phyloP scores from a whole-genome alignment of 768 basidiomycete genomes.

The Chalciporus piperatus region DNA sequence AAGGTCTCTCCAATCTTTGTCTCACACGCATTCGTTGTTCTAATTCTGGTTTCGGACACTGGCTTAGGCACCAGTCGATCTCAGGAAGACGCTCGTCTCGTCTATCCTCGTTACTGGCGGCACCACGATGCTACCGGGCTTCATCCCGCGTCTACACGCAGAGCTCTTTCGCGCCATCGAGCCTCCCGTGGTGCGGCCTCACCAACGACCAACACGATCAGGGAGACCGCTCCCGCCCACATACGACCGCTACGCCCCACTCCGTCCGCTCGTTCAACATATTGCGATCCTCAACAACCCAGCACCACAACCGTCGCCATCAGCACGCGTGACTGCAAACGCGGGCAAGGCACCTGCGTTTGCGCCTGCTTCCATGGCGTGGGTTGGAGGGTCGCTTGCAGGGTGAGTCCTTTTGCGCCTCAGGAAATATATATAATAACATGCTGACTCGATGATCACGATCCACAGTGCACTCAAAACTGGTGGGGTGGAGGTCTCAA shows the following conservation, averaged over 20 bases:
- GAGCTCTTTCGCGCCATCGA: conserved; percentile 68
- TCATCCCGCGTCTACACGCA: conserved; percentile 82
- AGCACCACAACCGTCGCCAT: conserved; percentile 48
- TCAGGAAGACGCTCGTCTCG: conserved; percentile 78
- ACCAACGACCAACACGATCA: conserved; percentile 34
- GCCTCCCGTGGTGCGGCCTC: conserved; percentile 33
- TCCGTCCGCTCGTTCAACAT: conserved; percentile 69
- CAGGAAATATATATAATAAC: background rate
- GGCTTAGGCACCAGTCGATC: conserved; percentile 79
- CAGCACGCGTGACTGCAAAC: conserved; percentile 53
- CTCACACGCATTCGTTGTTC: background rate
- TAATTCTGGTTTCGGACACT: background rate
- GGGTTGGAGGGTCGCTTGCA: conserved; percentile 93
- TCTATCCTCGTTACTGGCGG: conserved; percentile 88
- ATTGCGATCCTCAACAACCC: conserved; percentile 88
- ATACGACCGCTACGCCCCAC: conserved; percentile 72
- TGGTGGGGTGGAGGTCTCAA: conserved; percentile 74
- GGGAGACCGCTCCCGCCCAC: conserved; percentile 41
- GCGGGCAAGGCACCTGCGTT: conserved; percentile 89
- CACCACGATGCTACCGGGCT: conserved; percentile 88
- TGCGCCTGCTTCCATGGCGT: conserved; percentile 73
- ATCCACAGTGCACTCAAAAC: conserved; percentile 75
- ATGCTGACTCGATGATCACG: background rate
- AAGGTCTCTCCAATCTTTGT: conserved; percentile 45
- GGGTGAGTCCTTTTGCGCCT: conserved; percentile 55